Evolutionary conservation across 441 rosid genomes (phyloP), one percentile per base, ranked within the genome.

Genomic region (Francoa sonchifolia): DNA sequence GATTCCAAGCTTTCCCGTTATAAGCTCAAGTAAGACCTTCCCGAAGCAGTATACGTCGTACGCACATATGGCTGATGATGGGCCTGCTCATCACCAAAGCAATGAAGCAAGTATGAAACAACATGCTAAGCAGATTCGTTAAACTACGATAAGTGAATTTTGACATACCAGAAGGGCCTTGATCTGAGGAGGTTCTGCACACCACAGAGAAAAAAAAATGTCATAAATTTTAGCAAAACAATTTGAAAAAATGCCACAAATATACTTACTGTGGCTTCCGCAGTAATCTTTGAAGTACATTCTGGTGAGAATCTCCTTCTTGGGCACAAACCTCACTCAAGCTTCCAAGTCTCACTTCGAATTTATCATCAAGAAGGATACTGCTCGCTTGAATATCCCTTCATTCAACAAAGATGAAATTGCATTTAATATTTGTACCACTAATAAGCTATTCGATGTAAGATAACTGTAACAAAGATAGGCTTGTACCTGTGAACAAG

Each of bases 311-410:
- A 63, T 83, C 87, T 20, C 80, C 92, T 71, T 87, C 93, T 33
- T 69, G 74, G 47, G 72, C 57, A 55, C 78, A 68, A 41, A 47
- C 87, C 53, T 79, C 92, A 4, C 87, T 84, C 55, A 92, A 49
- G 63, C 97, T 87, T 57, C 96, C 95, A 3, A 92, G 71, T 33
- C 97, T 79, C 43, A 92, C 99, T 66, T 92, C 99, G 42, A 73
- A 92, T 65, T 87, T 87, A 48, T 92, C 99, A 66, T 92, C 99
- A 30, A 92, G 99, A 47, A 92, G 86, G 55, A 92, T 82, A 55
- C 99, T 87, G 69, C 97, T 83, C 39, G 97, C 96, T 74, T 84
- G 99, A 48, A 92, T 66, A 74, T 87, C 99, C 61, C 99, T 92
- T 50, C 55, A 57, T 56, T 52, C 57, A 55, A 27, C 51, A 50